A percentile compares a stretch with the other conserved stretches of the same genome.
These are phyloP conservation scores for Cyclostephanos tholiformis DNA, from an alignment of 108 stramenopile genomes.

Conservation along the genomic window DNA sequence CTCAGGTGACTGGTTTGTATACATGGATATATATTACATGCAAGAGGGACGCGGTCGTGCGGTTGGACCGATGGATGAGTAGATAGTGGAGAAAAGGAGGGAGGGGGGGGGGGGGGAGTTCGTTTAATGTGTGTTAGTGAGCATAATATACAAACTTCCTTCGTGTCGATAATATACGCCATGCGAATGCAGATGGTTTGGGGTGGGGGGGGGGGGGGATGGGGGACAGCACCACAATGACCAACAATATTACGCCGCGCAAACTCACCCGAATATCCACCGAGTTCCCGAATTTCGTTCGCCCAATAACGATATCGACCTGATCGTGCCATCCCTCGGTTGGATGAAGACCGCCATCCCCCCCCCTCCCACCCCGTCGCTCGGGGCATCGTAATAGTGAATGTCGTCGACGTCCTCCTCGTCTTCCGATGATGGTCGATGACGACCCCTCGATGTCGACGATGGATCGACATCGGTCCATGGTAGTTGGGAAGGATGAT, in stretches of 20 bases:
- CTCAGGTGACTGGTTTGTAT: conserved; percentile 65
- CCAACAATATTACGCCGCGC: neutral
- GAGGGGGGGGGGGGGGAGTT: too few species aligned
- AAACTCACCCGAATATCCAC: conserved; percentile 81
- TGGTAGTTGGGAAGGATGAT: too few species aligned
- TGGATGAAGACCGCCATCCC: conserved; percentile 24
- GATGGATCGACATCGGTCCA: neutral
- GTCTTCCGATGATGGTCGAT: neutral
- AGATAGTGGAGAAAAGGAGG: too few species aligned
- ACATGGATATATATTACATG: too few species aligned
- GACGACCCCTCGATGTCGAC: conserved; percentile 1
- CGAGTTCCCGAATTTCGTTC: conserved; percentile 87
- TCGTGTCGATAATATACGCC: too few species aligned
- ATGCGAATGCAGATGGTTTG: neutral
- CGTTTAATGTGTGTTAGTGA: too few species aligned
- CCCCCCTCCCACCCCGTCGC: neutral
- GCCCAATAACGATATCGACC: conserved; percentile 70
- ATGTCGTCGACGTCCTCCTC: neutral
- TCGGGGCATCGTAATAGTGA: neutral
- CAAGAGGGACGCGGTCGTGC: too few species aligned
- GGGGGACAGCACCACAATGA: neutral
- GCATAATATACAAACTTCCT: too few species aligned
- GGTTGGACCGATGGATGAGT: too few species aligned
- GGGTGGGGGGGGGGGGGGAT: neutral
- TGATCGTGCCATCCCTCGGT: conserved; percentile 47